Conservation (phyloP, 768 basidiomycete genomes). For the Nevesoporus exiguus region DNA sequence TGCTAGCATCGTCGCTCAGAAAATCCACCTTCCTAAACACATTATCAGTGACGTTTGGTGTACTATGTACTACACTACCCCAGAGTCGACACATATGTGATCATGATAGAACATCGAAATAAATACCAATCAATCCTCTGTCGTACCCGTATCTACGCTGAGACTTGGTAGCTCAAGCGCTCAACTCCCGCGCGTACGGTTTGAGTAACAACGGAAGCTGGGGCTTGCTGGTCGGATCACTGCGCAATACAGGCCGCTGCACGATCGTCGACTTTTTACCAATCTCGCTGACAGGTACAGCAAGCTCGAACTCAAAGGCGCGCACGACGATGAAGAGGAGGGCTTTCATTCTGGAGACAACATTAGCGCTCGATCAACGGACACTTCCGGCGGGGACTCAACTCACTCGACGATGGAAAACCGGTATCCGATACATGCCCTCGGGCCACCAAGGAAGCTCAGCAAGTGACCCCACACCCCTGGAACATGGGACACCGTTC, state of each 20-base stretch:
- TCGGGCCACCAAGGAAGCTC: background rate
- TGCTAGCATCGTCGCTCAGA: no score
- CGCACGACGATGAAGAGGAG: constrained; percentile 9
- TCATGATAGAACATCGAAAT: no score
- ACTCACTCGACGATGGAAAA: constrained; percentile 61
- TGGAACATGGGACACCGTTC: constrained; percentile 49
- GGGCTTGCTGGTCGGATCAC: background rate
- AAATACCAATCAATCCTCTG: no score
- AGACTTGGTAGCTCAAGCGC: no score
- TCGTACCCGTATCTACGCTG: no score
- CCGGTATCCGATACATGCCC: background rate
- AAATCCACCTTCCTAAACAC: no score
- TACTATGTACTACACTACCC: no score
- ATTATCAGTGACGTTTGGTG: no score
- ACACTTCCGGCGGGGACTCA: no score
- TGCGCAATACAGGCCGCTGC: constrained; percentile 3
- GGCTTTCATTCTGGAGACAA: constrained; percentile 2
- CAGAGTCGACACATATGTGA: no score
- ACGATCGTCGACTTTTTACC: background rate
- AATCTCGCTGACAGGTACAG: constrained; percentile 7
- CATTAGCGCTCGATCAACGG: no score
- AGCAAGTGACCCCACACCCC: background rate
- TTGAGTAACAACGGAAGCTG: constrained; percentile 16
- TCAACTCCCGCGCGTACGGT: no score
- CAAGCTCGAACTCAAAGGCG: constrained; percentile 9